These are phyloP conservation scores for Camillea tinctor DNA, from an alignment of 2,329 filamentous ascomycete genomes.

Conservation along the genomic window DNA sequence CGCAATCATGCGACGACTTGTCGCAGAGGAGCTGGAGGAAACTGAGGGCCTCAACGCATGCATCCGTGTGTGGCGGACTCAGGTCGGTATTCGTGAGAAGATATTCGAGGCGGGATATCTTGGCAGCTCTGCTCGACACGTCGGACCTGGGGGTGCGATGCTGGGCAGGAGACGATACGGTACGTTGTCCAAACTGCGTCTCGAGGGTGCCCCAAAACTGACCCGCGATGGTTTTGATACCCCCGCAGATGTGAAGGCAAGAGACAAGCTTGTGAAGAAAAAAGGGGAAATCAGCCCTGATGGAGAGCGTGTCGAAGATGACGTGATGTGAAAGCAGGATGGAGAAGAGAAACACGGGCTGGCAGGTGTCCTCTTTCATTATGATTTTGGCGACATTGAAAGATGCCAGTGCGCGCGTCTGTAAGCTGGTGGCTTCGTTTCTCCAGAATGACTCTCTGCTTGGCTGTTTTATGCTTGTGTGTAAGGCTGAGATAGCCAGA, in stretches of 20 bases:
- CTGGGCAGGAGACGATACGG: conserved; percentile 1
- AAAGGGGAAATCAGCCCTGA: neutral
- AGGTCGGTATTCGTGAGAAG: too few species aligned
- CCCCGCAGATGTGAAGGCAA: conserved; percentile 19
- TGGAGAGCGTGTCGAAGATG: conserved; percentile 20
- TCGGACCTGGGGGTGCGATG: neutral
- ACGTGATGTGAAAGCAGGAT: conserved; percentile 24
- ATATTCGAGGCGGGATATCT: too few species aligned
- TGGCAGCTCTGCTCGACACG: neutral
- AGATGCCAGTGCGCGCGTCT: conserved; percentile 15
- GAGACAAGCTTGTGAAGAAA: conserved; percentile 17
- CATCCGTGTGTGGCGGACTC: too few species aligned
- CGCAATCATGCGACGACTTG: too few species aligned
- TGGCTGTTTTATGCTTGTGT: conserved; percentile 34
- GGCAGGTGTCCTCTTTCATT: conserved; percentile 11
- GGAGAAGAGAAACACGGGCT: conserved; percentile 24
- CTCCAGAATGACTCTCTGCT: conserved; percentile 12
- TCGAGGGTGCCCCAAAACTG: conserved; percentile 4
- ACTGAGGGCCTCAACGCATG: neutral
- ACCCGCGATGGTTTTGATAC: conserved; percentile 16
- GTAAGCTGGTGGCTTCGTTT: conserved; percentile 19
- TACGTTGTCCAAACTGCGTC: conserved; percentile 3
- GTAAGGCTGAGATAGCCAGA: conserved; percentile 45
- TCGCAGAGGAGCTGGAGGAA: neutral
- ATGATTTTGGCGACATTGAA: conserved; percentile 11